Percentiles rank a stretch among this genome's conserved stretches.
These are phyloP conservation scores for Pichia sp. DNA, from an alignment of 1,139 yeast species.

Conservation along the genomic window DNA sequence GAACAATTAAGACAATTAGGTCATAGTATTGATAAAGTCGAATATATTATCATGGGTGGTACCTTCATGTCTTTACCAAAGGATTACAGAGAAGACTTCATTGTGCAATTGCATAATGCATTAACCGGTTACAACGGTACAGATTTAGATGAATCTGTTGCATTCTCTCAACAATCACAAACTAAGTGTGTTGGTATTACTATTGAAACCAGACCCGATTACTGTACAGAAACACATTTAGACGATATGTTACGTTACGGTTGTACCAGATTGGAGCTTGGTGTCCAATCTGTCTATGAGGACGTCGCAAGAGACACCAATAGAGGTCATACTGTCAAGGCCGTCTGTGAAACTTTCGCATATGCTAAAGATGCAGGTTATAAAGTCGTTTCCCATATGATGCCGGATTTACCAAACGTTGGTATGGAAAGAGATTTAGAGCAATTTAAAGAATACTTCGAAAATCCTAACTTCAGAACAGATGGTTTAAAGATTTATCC, in stretches of 20 bases:
- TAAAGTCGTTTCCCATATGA: conserved; percentile 97
- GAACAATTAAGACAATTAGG: conserved; percentile 96
- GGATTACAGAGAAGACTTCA: conserved; percentile 86
- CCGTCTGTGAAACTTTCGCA: conserved; percentile 95
- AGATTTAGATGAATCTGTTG: conserved; percentile 86
- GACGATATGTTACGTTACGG: conserved; percentile 97
- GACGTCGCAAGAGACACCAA: conserved; percentile 99
- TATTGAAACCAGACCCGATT: conserved; percentile 97
- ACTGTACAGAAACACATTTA: conserved; percentile 93
- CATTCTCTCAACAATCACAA: conserved; percentile 87
- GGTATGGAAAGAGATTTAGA: conserved; percentile 98
- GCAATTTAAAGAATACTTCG: conserved; percentile 94
- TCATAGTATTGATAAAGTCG: conserved; percentile 96
- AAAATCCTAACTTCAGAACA: conserved; percentile 94
- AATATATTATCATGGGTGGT: conserved; percentile 98
- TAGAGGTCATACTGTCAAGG: conserved; percentile 95
- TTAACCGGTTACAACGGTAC: conserved; percentile 90
- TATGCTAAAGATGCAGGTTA: conserved; percentile 98
- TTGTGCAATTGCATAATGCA: conserved; percentile 90
- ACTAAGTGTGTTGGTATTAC: conserved; percentile 99
- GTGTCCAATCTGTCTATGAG: conserved; percentile 96
- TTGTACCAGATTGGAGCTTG: conserved; percentile 94
- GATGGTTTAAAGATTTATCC: conserved; percentile 97
- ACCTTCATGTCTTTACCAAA: conserved; percentile 95
- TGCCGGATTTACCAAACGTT: conserved; percentile 99